Conservation (phyloP, 441 rosid genomes). For the Jatropha multifida region DNA sequence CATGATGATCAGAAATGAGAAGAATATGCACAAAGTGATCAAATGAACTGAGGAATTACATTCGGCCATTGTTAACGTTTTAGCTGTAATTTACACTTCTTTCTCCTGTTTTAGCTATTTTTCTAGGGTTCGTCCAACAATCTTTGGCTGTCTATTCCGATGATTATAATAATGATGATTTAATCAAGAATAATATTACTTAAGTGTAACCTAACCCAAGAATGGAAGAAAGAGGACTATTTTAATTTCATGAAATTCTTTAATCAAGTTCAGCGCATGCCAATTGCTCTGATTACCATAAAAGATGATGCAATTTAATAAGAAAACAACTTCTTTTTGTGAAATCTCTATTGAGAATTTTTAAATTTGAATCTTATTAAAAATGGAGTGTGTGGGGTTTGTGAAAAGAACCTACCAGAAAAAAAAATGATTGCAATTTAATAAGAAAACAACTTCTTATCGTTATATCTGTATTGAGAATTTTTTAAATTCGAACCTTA, state of each 20-base stretch:
- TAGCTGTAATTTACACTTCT: not conserved
- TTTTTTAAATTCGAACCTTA: no score
- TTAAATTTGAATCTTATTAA: no score
- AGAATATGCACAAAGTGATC: conserved; percentile 19
- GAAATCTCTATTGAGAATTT: no score
- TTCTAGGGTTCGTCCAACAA: conserved; percentile 31
- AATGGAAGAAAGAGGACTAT: not conserved
- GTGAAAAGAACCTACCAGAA: no score
- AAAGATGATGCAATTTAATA: no score
- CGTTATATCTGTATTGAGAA: no score
- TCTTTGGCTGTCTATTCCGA: conserved; percentile 28
- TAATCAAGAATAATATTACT: not conserved
- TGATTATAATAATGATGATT: not conserved
- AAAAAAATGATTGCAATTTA: no score
- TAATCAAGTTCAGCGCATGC: conserved; percentile 25
- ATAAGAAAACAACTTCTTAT: no score
- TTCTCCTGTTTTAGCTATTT: not conserved
- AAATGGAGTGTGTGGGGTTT: no score
- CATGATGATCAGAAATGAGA: conserved; percentile 33
- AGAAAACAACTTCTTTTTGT: no score
- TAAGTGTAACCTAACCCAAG: conserved; percentile 30
- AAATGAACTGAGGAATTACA: conserved; percentile 25
- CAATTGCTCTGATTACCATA: conserved; percentile 11
- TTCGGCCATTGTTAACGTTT: conserved; percentile 35
- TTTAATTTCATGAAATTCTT: conserved; percentile 7